Conservation (phyloP, 345 rosid species). For the Pistacia vera region DNA sequence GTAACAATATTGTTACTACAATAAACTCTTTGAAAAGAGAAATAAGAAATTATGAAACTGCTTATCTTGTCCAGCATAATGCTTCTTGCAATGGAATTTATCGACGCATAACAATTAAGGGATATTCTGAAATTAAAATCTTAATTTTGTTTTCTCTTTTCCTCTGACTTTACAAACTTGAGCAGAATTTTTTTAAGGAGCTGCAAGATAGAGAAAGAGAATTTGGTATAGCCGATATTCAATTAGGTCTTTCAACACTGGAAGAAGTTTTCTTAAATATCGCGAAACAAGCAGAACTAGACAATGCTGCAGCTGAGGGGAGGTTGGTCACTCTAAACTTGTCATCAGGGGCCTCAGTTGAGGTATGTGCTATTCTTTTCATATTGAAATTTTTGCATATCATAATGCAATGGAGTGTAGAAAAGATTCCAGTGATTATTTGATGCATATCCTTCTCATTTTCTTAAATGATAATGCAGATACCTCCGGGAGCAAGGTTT, state of each 20-base stretch:
- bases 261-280: constrained; percentile 97
- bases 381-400: neutral
- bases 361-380: constrained; percentile 38
- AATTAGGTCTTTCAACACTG: constrained; percentile 88
- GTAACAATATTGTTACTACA: neutral
- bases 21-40: no score
- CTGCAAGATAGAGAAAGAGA: constrained; percentile 67
- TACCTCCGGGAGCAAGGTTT: constrained; percentile 81
- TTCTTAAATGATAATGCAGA: constrained; percentile 40
- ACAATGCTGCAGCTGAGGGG: constrained; percentile 81
- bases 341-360: constrained; percentile 64
- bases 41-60: no score
- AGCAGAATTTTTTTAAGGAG: constrained; percentile 65
- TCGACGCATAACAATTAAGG: no score
- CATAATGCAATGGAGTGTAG: neutral
- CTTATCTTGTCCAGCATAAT: no score
- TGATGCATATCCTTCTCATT: neutral
- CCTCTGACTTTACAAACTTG: constrained; percentile 17
- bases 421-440: neutral
- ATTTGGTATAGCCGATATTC: constrained; percentile 79
- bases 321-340: constrained; percentile 61
- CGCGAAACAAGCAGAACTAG: constrained; percentile 92
- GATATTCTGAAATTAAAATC: neutral
- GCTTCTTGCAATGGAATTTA: no score
- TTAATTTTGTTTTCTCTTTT: neutral